Percentiles rank a stretch among this genome's conserved stretches.
phyloP scores from a whole-genome alignment of 441 rosid genomes.

The Melianthus villosus region DNA sequence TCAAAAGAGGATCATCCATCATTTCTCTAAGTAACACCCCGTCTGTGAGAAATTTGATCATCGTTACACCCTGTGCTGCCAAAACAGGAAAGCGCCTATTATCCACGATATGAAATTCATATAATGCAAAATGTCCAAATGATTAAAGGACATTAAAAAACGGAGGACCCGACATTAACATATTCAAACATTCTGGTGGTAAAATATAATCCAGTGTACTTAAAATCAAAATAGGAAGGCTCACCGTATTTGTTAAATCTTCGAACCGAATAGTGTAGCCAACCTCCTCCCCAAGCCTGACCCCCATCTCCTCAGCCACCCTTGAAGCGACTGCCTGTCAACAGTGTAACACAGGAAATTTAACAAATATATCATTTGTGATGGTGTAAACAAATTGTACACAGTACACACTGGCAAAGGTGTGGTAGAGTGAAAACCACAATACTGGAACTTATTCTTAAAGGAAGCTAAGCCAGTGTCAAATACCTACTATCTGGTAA shows the following conservation, averaged over 20 bases:
- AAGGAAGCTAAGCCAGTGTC: too few relatives aligned
- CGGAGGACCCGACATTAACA: slow-evolving; percentile 5
- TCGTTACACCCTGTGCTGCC: slow-evolving; percentile 56
- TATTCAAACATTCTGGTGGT: background rate
- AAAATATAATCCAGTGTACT: slow-evolving; percentile 6
- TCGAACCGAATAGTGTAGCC: slow-evolving; percentile 89
- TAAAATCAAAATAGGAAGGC: slow-evolving; percentile 11
- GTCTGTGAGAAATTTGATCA: slow-evolving; percentile 81
- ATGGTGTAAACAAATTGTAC: too few relatives aligned
- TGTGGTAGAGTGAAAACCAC: too few relatives aligned
- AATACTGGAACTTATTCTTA: too few relatives aligned
- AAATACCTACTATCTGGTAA: too few relatives aligned
- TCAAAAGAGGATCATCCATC: slow-evolving; percentile 97
- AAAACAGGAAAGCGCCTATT: slow-evolving; percentile 14
- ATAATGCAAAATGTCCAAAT: slow-evolving; percentile 1
- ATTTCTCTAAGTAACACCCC: slow-evolving; percentile 91
- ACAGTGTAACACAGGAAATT: slow-evolving; percentile 3
- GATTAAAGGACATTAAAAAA: background rate
- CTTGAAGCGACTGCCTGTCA: slow-evolving; percentile 81
- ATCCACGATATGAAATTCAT: slow-evolving; percentile 3
- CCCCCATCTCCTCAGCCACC: slow-evolving; percentile 95
- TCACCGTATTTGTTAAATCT: slow-evolving; percentile 65
- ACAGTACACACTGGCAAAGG: too few relatives aligned
- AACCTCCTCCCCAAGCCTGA: slow-evolving; percentile 88
- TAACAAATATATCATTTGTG: background rate